Evolutionary conservation across 2,329 filamentous ascomycete genomes (phyloP), one percentile per base, ranked within the genome.

Genomic region (Acarospora socialis): DNA sequence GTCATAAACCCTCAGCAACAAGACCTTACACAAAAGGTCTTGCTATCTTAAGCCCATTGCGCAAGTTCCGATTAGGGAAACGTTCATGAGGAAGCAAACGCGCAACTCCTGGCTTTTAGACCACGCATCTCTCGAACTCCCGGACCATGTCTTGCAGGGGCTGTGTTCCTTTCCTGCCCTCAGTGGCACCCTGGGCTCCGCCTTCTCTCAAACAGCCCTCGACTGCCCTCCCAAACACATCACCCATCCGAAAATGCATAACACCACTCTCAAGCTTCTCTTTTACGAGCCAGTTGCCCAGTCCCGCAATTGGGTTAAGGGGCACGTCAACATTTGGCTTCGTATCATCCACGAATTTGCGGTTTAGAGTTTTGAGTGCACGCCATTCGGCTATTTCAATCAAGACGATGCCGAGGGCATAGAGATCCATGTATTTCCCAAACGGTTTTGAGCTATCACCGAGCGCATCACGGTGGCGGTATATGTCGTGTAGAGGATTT

Each of bases 321-420:
- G 29, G 15, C 18, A 33, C 17, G 25, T 36, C 21, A 2, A 8
- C 5, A n/a, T n/a, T n/a, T n/a, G n/a, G n/a, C 13, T 16, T 33
- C 7, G 14, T 17, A 3, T 17, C 17, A 20, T 36, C 29, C n/a
- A 36, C 30, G n/a, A 28, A 12, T 12, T 23, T 33, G 7, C 15
- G 13, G 6, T 32, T 20, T 13, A 36, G 8, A 14, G 13, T 22
- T 15, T 27, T 34, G 24, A 32, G 14, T 28, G 22, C 12, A 18
- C 18, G 29, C 42, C 42, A 44, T 13, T 33, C 16, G 28, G 38
- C 42, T 20, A 44, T 39, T 25, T 44, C 42, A 22, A 34, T 35
- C 14, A 44, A 23, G n/a, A 44, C 29, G 18, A 40, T 21, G 2
- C 42, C 42, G 3, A 44, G 33, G 28, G 34, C 39, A 28, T 44